phyloP scores from a whole-genome alignment of 2,329 filamentous ascomycete genomes.

The Knufia fluminis region DNA sequence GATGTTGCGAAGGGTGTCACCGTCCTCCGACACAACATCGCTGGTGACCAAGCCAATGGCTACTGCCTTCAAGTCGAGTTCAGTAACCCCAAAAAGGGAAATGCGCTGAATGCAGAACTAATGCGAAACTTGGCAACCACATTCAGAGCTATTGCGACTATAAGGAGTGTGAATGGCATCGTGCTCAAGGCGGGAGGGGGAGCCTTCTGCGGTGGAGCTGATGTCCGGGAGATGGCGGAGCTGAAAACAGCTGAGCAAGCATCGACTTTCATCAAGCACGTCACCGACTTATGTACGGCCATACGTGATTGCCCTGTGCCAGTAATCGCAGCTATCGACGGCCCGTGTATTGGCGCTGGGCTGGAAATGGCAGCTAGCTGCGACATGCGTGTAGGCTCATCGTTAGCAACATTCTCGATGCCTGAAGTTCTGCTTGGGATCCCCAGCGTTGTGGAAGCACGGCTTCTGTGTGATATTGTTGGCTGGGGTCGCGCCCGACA shows the following conservation, averaged over 20 bases:
- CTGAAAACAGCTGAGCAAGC: conserved; percentile 11
- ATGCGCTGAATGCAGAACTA: background rate
- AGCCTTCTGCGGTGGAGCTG: conserved; percentile 75
- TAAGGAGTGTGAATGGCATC: background rate
- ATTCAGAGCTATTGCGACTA: background rate
- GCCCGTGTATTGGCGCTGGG: conserved; percentile 14
- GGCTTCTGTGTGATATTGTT: conserved; percentile 19
- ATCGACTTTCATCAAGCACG: background rate
- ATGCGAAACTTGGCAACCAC: background rate
- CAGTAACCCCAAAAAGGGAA: background rate
- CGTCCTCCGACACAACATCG: background rate
- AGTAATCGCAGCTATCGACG: conserved; percentile 12
- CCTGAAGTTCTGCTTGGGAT: conserved; percentile 19
- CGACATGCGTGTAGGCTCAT: conserved; percentile 18
- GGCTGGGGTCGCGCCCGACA: conserved; percentile 19
- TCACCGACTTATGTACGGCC: conserved; percentile 2
- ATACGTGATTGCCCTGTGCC: conserved; percentile 7
- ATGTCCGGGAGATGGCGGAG: conserved; percentile 64
- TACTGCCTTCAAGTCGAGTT: background rate
- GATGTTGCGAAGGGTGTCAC: background rate
- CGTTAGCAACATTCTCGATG: conserved; percentile 16
- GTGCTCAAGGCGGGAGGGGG: background rate
- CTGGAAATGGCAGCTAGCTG: conserved; percentile 21
- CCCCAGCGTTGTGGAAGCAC: conserved; percentile 19
- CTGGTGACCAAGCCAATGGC: background rate